Evolutionary conservation across 139 green algal species (phyloP), one percentile per base, ranked within the genome.

Genomic region (Limnomonas spitsbergensis): DNA sequence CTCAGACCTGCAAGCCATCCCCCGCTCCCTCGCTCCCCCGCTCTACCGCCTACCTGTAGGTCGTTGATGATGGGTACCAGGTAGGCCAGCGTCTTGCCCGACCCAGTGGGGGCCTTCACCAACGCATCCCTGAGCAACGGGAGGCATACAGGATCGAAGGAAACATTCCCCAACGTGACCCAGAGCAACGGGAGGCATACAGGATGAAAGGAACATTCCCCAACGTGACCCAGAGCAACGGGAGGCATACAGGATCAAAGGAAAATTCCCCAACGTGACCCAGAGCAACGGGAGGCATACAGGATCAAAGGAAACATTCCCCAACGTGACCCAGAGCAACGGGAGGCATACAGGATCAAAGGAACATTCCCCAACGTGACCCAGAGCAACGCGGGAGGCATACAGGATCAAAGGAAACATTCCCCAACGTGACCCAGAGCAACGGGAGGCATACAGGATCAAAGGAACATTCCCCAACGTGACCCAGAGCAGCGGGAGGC

Each of bases 41-140:
- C n/a, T n/a, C n/a, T n/a, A n/a, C n/a, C n/a, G n/a, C n/a, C n/a
- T n/a, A 85, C 85, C 83, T 90, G 85, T 73, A 98, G 81, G 26
- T 85, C 67, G 35, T 97, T 72, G 32, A 98, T 82, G 2, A 98
- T 92, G 34, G 95, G 94, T 34, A 90, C 87, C 61, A 98, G 85
- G 83, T 97, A 98, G 14, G 89, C 85, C 66, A 98, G 85, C 1
- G 95, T 98, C 84, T 98, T 98, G 38, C 95, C 95, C 4, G 84
- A 92, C 7, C 94, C 94, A 4, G 91, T 95, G 37, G 91, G 88
- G 0, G 93, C 91, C 20, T 89, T 85, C 40, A 94, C 82, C 20
- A 94, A 73, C 6, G 84, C 90, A 68, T 97, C 93, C 2, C 42
- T 20, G 34, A 93, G n/a, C n/a, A n/a, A n/a, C n/a, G n/a, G n/a